These are phyloP conservation scores for Boletus smithii DNA, from an alignment of 1,284 basidiomycete genomes.

Conservation along the genomic window DNA sequence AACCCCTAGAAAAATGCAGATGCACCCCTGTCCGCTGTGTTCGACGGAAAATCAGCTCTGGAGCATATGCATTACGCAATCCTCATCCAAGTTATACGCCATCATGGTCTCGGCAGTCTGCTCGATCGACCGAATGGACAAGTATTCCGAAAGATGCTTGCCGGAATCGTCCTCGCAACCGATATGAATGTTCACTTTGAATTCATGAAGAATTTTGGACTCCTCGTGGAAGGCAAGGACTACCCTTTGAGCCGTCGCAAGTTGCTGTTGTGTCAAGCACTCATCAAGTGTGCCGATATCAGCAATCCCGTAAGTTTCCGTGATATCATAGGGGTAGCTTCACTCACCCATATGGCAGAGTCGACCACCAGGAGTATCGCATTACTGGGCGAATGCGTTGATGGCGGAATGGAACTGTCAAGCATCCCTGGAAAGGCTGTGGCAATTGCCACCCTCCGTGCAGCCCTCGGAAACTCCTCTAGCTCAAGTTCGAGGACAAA, in stretches of 20 bases:
- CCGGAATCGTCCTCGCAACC: constrained; percentile 81
- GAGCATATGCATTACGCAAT: constrained; percentile 92
- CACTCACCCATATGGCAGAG: constrained; percentile 48
- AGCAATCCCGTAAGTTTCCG: constrained; percentile 80
- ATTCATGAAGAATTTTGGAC: constrained; percentile 72
- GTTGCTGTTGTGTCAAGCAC: constrained; percentile 79
- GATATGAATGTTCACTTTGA: constrained; percentile 89
- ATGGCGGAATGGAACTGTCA: constrained; percentile 89
- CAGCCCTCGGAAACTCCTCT: constrained; percentile 61
- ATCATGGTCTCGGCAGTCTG: constrained; percentile 70
- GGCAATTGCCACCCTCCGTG: constrained; percentile 74
- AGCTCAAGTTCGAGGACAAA: constrained; percentile 78
- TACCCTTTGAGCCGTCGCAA: constrained; percentile 48
- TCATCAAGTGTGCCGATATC: constrained; percentile 96
- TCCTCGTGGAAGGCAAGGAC: constrained; percentile 42
- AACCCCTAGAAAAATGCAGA: constrained; percentile 80
- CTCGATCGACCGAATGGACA: constrained; percentile 52
- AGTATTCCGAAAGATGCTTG: constrained; percentile 69
- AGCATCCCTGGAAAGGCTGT: constrained; percentile 74
- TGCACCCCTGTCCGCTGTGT: constrained; percentile 82
- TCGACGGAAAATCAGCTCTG: constrained; percentile 83
- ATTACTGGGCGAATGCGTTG: constrained; percentile 87
- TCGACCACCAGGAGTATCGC: constrained; percentile 85
- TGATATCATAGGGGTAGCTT: constrained; percentile 5
- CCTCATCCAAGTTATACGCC: constrained; percentile 77